Base-by-base conservation (phyloP, 2,329 filamentous ascomycete genomes). In the Claviceps digitariae region DNA sequence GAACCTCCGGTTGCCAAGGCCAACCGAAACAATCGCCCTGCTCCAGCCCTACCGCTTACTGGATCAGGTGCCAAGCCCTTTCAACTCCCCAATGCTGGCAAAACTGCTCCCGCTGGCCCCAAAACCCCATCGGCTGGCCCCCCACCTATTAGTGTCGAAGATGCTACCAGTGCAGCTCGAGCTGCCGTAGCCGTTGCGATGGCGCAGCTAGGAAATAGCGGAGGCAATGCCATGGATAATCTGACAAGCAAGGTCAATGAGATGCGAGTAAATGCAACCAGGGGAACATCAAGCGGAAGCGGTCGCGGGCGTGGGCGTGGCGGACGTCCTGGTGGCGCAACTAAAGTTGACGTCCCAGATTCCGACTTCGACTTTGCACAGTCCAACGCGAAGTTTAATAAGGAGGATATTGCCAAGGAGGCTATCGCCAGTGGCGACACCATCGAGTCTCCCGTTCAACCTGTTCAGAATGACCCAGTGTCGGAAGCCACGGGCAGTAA, bases 311-410 rank as follows among this genome's bases (percentile, higher is more conserved):
- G 75, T 52, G 74, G n/a, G n/a, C n/a, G n/a, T n/a, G n/a, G 74
- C 12, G 73, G 73, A 15, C 71, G 74, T 38, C 67, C 67, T 25
- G 57, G 58, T 38, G 53, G 49, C 10, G 57, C 76, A 49, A 73
- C 77, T 60, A 93, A 88, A 71, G 82, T 97, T 34, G 90, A 95
- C 52, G 87, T 98, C 2, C 93, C 93, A 0, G 81, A 86, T 48
- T 83, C 87, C 1, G 93, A 97, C 64, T 98, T 90, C 62, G 91
- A 98, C 64, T 98, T 98, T 64, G 86, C 86, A 5, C 66, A 70
- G 51, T 66, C 70, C 41, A 74, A 74, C 56, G 71, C 72, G 40
- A 74, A 74, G 60, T 73, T 74, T 57, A 74, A 74, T 64, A 73
- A 72, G 62, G 66, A 69, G 41, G 69, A 73, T 15, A 68, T 95